Conservation (phyloP, 768 basidiomycete genomes). For the Russula ochroleuca region DNA sequence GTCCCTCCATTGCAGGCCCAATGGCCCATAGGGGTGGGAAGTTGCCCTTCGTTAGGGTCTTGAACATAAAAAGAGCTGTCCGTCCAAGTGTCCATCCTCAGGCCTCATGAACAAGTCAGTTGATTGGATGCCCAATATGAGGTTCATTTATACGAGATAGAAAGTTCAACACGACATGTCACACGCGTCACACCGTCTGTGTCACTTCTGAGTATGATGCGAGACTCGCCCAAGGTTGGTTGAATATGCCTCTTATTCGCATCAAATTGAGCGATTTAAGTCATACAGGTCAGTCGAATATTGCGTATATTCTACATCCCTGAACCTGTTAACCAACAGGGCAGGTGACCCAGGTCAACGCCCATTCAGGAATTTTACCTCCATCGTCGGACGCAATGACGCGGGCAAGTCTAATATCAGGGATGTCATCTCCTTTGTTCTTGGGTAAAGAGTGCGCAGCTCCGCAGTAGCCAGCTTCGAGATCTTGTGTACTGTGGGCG, state of each 20-base stretch:
- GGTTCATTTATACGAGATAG: no score
- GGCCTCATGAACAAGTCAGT: no score
- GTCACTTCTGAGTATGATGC: neutral
- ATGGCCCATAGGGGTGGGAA: no score
- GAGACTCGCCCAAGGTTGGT: neutral
- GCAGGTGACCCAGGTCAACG: conserved; percentile 81
- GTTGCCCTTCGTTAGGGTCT: no score
- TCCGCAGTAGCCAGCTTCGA: conserved; percentile 89
- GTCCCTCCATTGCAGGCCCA: no score
- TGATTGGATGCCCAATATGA: no score
- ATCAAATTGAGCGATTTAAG: conserved; percentile 97
- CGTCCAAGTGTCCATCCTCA: no score
- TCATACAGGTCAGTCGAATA: conserved; percentile 62
- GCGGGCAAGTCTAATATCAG: conserved; percentile 98
- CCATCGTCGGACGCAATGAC: conserved; percentile 97
- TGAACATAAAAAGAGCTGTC: no score
- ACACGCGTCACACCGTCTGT: conserved; percentile 4
- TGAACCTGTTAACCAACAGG: conserved; percentile 35
- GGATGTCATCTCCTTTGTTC: conserved; percentile 99
- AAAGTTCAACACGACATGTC: conserved; percentile 3
- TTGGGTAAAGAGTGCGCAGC: conserved; percentile 93
- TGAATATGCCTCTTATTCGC: conserved; percentile 67
- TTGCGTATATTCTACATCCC: conserved; percentile 17
- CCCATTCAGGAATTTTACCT: conserved; percentile 90
- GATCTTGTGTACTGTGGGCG: conserved; percentile 93